Percentiles rank a stretch among this genome's conserved stretches.
These are phyloP conservation scores for Amanita molliuscula DNA, from an alignment of 768 basidiomycete species.

Conservation along the genomic window DNA sequence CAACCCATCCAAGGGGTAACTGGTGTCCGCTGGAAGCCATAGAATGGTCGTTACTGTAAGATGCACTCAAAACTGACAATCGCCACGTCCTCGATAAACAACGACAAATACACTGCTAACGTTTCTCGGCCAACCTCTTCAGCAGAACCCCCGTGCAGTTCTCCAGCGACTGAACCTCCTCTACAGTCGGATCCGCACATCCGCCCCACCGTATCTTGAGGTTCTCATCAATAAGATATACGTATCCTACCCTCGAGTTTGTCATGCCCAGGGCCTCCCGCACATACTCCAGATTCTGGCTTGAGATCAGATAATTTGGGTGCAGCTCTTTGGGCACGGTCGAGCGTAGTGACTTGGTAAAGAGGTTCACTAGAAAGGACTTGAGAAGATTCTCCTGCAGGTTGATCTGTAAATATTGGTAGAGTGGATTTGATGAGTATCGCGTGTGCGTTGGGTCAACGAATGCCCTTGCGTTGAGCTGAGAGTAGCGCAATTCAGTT, in stretches of 20 bases:
- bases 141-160: constrained; percentile 62
- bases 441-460: constrained; percentile 41
- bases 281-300: constrained; percentile 77
- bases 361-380: constrained; percentile 80
- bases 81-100: constrained; percentile 7
- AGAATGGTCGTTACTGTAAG: constrained; percentile 13
- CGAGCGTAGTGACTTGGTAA: constrained; percentile 63
- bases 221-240: constrained; percentile 83
- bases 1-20: constrained; percentile 86
- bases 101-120: constrained; percentile 9
- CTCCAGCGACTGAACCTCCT: constrained; percentile 63
- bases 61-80: constrained; percentile 9
- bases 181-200: constrained; percentile 69
- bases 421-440: constrained; percentile 46
- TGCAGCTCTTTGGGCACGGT: constrained; percentile 56
- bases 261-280: constrained; percentile 80
- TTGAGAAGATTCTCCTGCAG: constrained; percentile 92
- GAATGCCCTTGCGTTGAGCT: constrained; percentile 79
- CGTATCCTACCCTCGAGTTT: constrained; percentile 87
- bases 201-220: constrained; percentile 87
- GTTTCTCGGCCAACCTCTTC: constrained; percentile 40
- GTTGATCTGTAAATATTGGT: constrained; percentile 79
- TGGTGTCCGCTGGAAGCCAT: constrained; percentile 52
- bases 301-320: constrained; percentile 67
- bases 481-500: neutral